These are phyloP conservation scores for Fraxinus ornus DNA, from an alignment of 305 asterid genomes.

Conservation along the genomic window DNA sequence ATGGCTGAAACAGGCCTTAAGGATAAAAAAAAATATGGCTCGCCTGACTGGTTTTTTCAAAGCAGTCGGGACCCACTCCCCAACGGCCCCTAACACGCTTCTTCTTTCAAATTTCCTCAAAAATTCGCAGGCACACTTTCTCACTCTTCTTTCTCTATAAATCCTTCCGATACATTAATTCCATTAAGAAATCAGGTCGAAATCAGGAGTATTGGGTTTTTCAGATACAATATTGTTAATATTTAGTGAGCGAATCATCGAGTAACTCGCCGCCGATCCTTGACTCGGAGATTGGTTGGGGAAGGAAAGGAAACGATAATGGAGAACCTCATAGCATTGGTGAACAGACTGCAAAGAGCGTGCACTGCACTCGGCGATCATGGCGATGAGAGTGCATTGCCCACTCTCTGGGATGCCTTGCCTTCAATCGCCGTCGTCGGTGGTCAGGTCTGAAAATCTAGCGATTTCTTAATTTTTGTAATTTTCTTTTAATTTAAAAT, in stretches of 20 bases:
- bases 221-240: background rate
- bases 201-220: background rate
- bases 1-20: too few relatives aligned
- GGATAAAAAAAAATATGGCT: too few relatives aligned
- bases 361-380: slow-evolving; percentile 96
- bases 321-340: slow-evolving; percentile 86
- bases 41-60: too few relatives aligned
- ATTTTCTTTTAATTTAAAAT: too few relatives aligned
- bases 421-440: slow-evolving; percentile 99
- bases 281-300: slow-evolving; percentile 32
- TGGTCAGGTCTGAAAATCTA: slow-evolving; percentile 59
- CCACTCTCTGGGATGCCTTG: slow-evolving; percentile 95
- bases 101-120: background rate
- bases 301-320: slow-evolving; percentile 26
- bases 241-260: slow-evolving; percentile 9
- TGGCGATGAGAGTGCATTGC: slow-evolving; percentile 77
- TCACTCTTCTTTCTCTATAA: background rate
- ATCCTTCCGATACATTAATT: background rate
- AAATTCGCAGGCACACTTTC: background rate
- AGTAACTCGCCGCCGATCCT: slow-evolving; percentile 36
- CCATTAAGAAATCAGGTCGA: slow-evolving; percentile 4
- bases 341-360: slow-evolving; percentile 84
- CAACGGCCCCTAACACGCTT: background rate
- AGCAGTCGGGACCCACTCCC: background rate
- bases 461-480: background rate